Evolutionary conservation across 2,329 filamentous ascomycete species (phyloP), one percentile per base, ranked within the genome.

Genomic region (Aspergillus neotritici): DNA sequence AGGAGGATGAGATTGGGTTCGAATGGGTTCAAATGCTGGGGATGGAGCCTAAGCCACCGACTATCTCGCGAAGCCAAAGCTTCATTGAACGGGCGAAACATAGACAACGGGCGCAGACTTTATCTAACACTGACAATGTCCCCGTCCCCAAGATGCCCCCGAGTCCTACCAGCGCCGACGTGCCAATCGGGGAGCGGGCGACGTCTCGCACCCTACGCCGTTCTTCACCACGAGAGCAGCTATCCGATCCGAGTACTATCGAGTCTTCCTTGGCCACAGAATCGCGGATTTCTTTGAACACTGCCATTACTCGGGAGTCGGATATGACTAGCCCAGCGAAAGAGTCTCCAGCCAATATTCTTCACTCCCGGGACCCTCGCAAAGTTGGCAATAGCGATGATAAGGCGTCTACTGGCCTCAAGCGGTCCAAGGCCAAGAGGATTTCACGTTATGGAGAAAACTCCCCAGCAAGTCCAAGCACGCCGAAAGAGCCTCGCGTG

Each of bases 11-110:
- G 43, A 82, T 89, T 46, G 82, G 84, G 5, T 70, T 79, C 12
- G 93, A 97, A 65, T 98, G 93, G 93, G 72, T 96, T 31, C 78
- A 86, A 31, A 87, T 96, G 66, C 70, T 97, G n/a, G 80, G 81
- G n/a, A 66, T 78, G 25, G 71, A 72, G 29, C 83, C 83, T 21
- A 69, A 82, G 29, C 81, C 81, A 15, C 81, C 82, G 32, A 69
- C 71, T 31, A 71, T 83, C 25, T 72, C 73, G 42, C 71, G 75
- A 51, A 71, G 72, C 39, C 71, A 73, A 47, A 77, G 73, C 61
- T 78, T 81, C 54, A 63, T 74, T 53, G 64, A 65, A 39, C 64
- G 64, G 36, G 63, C 63, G 25, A 71, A 69, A 47, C 56, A 66
- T 30, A 56, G 61, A 52, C 51, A 62, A 50, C 48, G 56, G 47